phyloP scores from a whole-genome alignment of 495 filamentous ascomycete species.

The Pseudevernia furfuracea region DNA sequence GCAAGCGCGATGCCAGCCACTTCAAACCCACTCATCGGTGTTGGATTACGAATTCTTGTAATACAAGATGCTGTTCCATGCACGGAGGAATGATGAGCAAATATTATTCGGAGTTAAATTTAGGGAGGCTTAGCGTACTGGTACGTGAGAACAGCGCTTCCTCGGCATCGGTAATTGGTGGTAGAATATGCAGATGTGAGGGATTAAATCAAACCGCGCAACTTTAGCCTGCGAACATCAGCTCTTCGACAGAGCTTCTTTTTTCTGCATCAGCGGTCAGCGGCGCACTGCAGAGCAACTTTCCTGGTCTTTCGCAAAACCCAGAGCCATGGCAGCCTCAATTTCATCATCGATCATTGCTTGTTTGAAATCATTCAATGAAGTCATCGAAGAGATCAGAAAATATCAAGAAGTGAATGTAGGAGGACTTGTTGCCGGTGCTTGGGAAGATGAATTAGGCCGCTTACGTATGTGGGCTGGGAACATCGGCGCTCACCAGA shows the following conservation, averaged over 20 bases:
- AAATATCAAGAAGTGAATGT: too few species aligned
- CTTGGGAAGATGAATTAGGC: slow-evolving; percentile 28
- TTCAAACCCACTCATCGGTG: slow-evolving; percentile 19
- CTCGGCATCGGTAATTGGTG: background rate
- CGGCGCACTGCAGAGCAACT: too few species aligned
- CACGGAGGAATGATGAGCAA: background rate
- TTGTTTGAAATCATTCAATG: slow-evolving; percentile 11
- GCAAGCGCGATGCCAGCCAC: slow-evolving; percentile 28
- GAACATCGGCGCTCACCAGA: slow-evolving; percentile 32
- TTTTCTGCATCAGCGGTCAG: too few species aligned
- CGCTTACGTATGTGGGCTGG: slow-evolving; percentile 33
- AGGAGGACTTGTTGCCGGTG: background rate
- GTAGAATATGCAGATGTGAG: background rate
- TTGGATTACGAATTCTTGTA: background rate
- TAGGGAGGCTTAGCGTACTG: background rate
- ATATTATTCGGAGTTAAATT: background rate
- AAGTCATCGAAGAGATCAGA: background rate
- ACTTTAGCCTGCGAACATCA: too few species aligned
- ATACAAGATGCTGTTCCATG: background rate
- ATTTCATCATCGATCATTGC: background rate
- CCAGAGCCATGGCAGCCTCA: background rate
- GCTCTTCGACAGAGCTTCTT: too few species aligned
- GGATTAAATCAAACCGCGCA: too few species aligned
- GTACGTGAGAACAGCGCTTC: background rate
- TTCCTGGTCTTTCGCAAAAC: background rate